Conservation (phyloP, 164 flowering plant species). For the Kingdonia uniflora region DNA sequence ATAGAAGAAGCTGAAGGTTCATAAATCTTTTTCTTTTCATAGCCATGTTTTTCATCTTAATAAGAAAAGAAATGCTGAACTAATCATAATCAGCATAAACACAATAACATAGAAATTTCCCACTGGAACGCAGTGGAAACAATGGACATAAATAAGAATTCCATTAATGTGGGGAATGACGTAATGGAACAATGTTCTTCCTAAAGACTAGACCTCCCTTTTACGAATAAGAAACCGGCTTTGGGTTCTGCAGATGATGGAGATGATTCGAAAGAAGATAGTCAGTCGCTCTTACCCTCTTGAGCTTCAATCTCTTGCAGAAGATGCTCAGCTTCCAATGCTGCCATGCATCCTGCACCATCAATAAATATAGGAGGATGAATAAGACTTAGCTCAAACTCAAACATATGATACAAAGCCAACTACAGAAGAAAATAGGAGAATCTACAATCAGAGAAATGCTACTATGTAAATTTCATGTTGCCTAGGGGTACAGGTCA, state of each 20-base stretch:
- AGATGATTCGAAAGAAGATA: slow-evolving; percentile 5
- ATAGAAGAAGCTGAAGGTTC: too few relatives aligned
- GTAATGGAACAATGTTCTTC: not conserved
- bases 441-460: not conserved
- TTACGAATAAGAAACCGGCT: not conserved
- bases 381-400: not conserved
- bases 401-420: not conserved
- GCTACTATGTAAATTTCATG: not conserved
- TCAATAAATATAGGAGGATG: not conserved
- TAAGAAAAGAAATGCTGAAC: too few relatives aligned
- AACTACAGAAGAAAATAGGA: not conserved
- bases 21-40: too few relatives aligned
- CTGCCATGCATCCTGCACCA: slow-evolving; percentile 92
- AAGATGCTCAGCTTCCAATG: slow-evolving; percentile 91
- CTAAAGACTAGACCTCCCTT: slow-evolving; percentile 12
- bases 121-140: not conserved
- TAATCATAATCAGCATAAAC: not conserved
- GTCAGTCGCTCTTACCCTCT: slow-evolving; percentile 62
- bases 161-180: not conserved
- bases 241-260: slow-evolving; percentile 1
- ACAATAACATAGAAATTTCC: not conserved
- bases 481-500: not conserved
- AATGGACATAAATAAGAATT: not conserved
- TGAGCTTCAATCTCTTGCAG: slow-evolving; percentile 83
- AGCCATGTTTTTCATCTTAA: too few relatives aligned